These are phyloP conservation scores for Populus euphratica DNA, from an alignment of 345 rosid species.

Conservation along the genomic window DNA sequence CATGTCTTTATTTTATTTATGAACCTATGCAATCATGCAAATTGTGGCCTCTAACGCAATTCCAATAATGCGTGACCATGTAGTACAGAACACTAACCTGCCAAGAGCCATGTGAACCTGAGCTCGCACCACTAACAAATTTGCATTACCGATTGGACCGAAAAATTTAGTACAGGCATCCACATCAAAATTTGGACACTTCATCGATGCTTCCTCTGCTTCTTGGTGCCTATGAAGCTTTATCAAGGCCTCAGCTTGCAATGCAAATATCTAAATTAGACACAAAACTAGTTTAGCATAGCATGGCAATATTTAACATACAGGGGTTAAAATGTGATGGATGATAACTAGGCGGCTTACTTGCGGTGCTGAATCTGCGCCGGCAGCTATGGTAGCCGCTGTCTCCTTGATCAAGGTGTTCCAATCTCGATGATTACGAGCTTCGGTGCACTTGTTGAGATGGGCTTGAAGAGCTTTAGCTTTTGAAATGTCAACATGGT, in stretches of 20 bases:
- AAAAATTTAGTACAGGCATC: slow-evolving; percentile 65
- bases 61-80: neutral
- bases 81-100: slow-evolving; percentile 48
- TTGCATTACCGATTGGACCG: slow-evolving; percentile 74
- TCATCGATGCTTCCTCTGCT: slow-evolving; percentile 56
- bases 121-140: slow-evolving; percentile 59
- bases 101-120: slow-evolving; percentile 82
- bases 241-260: slow-evolving; percentile 87
- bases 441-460: slow-evolving; percentile 67
- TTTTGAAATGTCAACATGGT: slow-evolving; percentile 60
- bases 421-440: slow-evolving; percentile 67
- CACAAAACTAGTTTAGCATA: neutral
- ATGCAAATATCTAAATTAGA: slow-evolving; percentile 51
- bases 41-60: neutral
- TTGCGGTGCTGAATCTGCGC: slow-evolving; percentile 90
- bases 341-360: slow-evolving; percentile 23
- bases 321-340: neutral
- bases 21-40: neutral
- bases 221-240: slow-evolving; percentile 73
- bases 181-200: slow-evolving; percentile 53
- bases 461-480: slow-evolving; percentile 54
- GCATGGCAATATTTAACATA: neutral
- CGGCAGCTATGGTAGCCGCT: slow-evolving; percentile 47
- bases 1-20: neutral
- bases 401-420: slow-evolving; percentile 56